phyloP scores from a whole-genome alignment of 345 rosid genomes.

The Ceriops zippeliana region DNA sequence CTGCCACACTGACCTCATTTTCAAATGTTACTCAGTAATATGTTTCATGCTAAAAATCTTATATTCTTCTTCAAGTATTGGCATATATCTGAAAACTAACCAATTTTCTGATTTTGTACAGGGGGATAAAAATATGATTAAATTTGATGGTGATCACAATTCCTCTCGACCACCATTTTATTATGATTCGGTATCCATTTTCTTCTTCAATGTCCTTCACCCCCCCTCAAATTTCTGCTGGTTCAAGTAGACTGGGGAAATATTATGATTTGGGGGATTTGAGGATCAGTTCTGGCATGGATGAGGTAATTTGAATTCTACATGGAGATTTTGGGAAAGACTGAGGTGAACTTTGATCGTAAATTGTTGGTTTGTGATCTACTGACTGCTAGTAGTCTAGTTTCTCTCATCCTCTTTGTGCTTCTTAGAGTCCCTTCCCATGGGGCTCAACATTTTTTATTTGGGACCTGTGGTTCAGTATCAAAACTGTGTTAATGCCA shows the following conservation, averaged over 20 bases:
- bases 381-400: not conserved
- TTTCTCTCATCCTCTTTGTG: not conserved
- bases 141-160: constrained; percentile 95
- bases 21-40: constrained; percentile 32
- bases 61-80: constrained; percentile 4
- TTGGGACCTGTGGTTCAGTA: not conserved
- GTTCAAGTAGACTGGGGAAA: constrained; percentile 67
- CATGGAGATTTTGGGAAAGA: not conserved
- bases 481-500: not conserved
- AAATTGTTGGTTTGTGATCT: not conserved
- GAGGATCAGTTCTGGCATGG: constrained; percentile 49
- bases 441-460: not conserved
- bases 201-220: constrained; percentile 82
- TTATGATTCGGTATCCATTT: constrained; percentile 89
- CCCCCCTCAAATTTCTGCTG: constrained; percentile 71
- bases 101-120: constrained; percentile 33
- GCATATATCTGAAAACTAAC: constrained; percentile 6
- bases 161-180: constrained; percentile 87
- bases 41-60: constrained; percentile 6
- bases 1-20: constrained; percentile 29
- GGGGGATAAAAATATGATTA: constrained; percentile 96
- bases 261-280: constrained; percentile 70
- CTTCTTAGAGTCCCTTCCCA: not conserved
- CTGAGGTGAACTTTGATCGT: not conserved
- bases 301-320: constrained; percentile 53